Evolutionary conservation across 306 rosid genomes (phyloP).

Genomic region (Sphenostylis stenocarpa): DNA sequence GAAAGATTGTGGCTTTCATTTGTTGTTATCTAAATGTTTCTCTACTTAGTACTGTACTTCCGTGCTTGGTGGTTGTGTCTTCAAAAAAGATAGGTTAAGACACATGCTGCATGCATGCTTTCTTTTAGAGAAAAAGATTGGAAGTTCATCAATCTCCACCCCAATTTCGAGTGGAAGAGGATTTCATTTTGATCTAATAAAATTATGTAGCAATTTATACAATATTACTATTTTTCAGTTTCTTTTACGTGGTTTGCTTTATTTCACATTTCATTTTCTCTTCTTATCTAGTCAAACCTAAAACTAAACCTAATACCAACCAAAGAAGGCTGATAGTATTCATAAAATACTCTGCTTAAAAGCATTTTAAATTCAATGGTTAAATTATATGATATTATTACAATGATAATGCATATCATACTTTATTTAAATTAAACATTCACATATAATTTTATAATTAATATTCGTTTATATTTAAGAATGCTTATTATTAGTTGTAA

Average conservation of each 20-base stretch:
- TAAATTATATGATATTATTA: background rate
- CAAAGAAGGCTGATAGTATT: no score
- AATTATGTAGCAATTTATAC: background rate
- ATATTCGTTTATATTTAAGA: no score
- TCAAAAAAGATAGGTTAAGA: slow-evolving; percentile 10
- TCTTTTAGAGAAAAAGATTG: slow-evolving; percentile 4
- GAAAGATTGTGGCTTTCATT: background rate
- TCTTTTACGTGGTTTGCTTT: no score
- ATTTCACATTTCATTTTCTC: no score
- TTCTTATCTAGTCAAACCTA: no score
- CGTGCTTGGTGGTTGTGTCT: slow-evolving; percentile 34
- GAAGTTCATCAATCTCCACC: background rate
- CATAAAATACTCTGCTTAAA: background rate
- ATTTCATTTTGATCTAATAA: background rate
- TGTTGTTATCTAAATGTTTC: background rate
- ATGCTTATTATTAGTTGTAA: no score
- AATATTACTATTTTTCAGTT: no score
- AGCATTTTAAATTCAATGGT: background rate
- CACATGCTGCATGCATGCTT: slow-evolving; percentile 37
- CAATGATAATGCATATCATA: background rate
- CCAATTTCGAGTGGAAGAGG: background rate
- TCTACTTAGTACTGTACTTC: background rate
- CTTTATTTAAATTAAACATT: background rate
- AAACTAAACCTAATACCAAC: no score
- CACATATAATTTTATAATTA: background rate